Percentiles rank a stretch among this genome's conserved stretches.
These are phyloP conservation scores for Macrocystidia cucumis DNA, from an alignment of 1,284 basidiomycete species.

Conservation along the genomic window DNA sequence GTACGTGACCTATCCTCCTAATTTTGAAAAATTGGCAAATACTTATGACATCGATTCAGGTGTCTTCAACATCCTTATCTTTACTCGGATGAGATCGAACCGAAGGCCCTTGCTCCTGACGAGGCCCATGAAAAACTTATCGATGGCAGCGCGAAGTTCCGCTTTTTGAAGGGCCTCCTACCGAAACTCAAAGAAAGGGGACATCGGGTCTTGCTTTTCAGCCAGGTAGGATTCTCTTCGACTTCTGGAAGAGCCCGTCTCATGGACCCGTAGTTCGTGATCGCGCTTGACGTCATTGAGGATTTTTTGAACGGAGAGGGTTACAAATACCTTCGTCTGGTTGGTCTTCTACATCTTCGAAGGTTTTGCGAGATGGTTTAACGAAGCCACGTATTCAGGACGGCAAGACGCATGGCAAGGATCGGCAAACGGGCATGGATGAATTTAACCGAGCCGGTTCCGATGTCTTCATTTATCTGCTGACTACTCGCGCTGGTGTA, in stretches of 20 bases:
- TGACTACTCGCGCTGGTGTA: constrained; percentile 94
- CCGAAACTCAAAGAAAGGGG: constrained; percentile 86
- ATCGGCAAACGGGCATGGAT: constrained; percentile 92
- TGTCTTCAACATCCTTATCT: constrained; percentile 91
- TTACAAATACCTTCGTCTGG: constrained; percentile 85
- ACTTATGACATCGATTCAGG: constrained; percentile 25
- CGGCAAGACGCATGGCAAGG: constrained; percentile 81
- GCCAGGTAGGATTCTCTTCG: constrained; percentile 62
- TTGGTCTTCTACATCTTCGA: constrained; percentile 30
- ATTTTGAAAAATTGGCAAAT: neutral
- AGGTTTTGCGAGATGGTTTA: constrained; percentile 5
- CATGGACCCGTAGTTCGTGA: constrained; percentile 66
- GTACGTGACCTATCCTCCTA: constrained; percentile 28
- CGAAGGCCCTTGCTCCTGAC: constrained; percentile 46
- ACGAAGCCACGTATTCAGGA: constrained; percentile 47
- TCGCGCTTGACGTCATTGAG: constrained; percentile 86
- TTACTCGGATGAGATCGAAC: constrained; percentile 77
- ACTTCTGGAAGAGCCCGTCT: constrained; percentile 1
- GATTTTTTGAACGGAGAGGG: constrained; percentile 90
- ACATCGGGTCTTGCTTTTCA: constrained; percentile 94
- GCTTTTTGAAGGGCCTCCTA: constrained; percentile 75
- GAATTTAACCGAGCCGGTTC: constrained; percentile 85
- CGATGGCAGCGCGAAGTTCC: constrained; percentile 83
- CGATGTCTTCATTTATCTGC: constrained; percentile 84
- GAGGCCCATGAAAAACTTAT: constrained; percentile 78